Evolutionary conservation across 805 yeast species (phyloP).

Genomic region (Brettanomyces custersianus): DNA sequence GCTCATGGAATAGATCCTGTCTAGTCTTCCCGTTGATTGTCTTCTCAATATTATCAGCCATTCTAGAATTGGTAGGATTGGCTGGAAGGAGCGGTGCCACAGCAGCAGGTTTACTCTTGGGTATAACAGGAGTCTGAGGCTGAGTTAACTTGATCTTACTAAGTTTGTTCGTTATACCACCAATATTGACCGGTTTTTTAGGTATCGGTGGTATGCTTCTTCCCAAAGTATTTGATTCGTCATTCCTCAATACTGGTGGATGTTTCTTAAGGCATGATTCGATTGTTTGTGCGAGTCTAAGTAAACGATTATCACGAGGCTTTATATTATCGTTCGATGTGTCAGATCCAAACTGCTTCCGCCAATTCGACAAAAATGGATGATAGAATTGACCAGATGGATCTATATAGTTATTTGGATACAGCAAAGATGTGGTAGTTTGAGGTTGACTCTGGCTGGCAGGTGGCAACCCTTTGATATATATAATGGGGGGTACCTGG

Average conservation of each 20-base stretch:
- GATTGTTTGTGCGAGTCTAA: constrained; percentile 15
- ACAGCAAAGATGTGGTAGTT: constrained; percentile 21
- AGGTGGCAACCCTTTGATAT: constrained; percentile 34
- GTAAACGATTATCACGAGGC: constrained; percentile 20
- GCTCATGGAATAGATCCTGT: constrained; percentile 3
- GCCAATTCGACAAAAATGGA: constrained; percentile 60
- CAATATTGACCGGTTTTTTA: background rate
- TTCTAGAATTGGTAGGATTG: constrained; percentile 17
- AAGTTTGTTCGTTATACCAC: too few species aligned
- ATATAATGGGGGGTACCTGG: constrained; percentile 53
- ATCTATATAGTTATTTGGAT: constrained; percentile 63
- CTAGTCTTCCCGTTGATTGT: constrained; percentile 5
- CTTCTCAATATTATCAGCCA: constrained; percentile 7
- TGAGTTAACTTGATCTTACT: background rate
- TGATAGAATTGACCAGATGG: constrained; percentile 63
- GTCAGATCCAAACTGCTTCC: constrained; percentile 9
- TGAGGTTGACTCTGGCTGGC: too few species aligned
- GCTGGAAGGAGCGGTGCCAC: constrained; percentile 21
- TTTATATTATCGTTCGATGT: constrained; percentile 15
- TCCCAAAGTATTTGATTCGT: constrained; percentile 4
- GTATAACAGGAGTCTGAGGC: background rate
- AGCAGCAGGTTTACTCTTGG: background rate
- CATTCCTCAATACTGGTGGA: constrained; percentile 8
- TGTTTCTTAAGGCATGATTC: constrained; percentile 11
- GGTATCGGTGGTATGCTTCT: background rate